Base-by-base conservation (phyloP, 2,329 filamentous ascomycete genomes). In the Blumeria graminis region DNA sequence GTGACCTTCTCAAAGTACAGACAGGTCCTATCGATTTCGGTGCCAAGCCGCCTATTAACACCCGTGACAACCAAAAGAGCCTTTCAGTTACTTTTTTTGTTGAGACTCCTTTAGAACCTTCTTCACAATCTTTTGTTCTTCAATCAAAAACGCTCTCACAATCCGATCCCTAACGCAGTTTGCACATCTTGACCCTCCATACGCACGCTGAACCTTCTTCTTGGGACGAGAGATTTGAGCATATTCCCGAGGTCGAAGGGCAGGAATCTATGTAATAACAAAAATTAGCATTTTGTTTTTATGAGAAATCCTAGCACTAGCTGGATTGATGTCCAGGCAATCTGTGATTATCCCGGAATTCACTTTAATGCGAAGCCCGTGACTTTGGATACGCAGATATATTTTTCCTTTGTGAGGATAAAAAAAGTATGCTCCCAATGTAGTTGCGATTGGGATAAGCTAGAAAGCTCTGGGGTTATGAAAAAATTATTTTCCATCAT, bases 61-160 rank as follows among this genome's bases (percentile, higher is more conserved):
- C 22, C 22, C 1, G 22, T 28, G 22, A 28, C 22, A 28, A 28
- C 22, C 22, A 28, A 28, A 2, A 28, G 4, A 28, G 22, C 22
- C 22, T 28, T 28, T 28, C 1, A 28, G 4, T 48, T 41, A 55
- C 32, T 65, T 66, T 64, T 67, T 81, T 78, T 86, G 84, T 77
- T 94, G 86, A 62, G 78, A 81, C 80, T 96, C 90, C 85, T 95
- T 95, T 72, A 96, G 81, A 69, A 98, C 92, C 86, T 98, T 98
- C 88, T 98, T 98, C 75, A 98, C 92, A 68, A 98, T 96, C 86
- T 98, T 98, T 81, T 98, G 92, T 82, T 98, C 92, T 80, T 98
- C 93, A 65, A 98, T 96, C 72, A 98, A 77, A 84, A 98, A 98
- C 63, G 92, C 92, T 67, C 92, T 87, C 67, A 95, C 87, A 66